Evolutionary conservation across 1,284 basidiomycete species (phyloP).

Genomic region (Cystobasidiaceae sp.): DNA sequence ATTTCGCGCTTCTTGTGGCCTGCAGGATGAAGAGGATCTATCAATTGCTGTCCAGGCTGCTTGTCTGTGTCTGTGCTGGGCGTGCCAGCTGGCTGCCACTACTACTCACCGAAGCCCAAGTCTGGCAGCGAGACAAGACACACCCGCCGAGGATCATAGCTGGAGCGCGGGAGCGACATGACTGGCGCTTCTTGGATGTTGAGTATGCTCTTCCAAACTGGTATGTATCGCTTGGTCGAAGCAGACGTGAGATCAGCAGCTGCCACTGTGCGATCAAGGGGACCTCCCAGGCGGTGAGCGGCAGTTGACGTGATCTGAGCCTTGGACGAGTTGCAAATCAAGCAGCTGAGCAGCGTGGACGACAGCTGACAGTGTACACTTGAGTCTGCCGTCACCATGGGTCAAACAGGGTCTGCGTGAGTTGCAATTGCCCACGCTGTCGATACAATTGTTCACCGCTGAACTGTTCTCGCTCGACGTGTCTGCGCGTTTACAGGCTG

Average conservation of each 20-base stretch:
- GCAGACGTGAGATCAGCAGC: too few relatives aligned
- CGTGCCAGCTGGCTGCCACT: too few relatives aligned
- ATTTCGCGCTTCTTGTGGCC: constrained; percentile 58
- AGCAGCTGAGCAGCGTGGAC: too few relatives aligned
- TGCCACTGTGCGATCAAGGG: too few relatives aligned
- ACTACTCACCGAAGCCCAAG: constrained; percentile 29
- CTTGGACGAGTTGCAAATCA: too few relatives aligned
- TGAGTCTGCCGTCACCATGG: constrained; percentile 5
- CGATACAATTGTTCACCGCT: background rate
- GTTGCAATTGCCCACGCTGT: background rate
- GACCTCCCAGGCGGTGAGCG: too few relatives aligned
- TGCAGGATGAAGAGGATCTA: background rate
- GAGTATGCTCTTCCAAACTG: too few relatives aligned
- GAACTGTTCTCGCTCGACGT: background rate
- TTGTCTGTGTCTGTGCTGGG: too few relatives aligned
- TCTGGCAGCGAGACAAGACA: constrained; percentile 40
- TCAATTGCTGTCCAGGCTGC: background rate
- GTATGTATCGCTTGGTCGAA: too few relatives aligned
- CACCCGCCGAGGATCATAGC: constrained; percentile 39
- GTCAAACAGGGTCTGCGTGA: constrained; percentile 30
- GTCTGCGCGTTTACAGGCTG: constrained; percentile 49
- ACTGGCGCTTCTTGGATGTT: constrained; percentile 16
- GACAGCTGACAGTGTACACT: too few relatives aligned
- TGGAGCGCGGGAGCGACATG: constrained; percentile 25
- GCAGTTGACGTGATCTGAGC: too few relatives aligned